Evolutionary conservation across 2,329 filamentous ascomycete genomes (phyloP).

Genomic region (Botrytis pseudocinerea): DNA sequence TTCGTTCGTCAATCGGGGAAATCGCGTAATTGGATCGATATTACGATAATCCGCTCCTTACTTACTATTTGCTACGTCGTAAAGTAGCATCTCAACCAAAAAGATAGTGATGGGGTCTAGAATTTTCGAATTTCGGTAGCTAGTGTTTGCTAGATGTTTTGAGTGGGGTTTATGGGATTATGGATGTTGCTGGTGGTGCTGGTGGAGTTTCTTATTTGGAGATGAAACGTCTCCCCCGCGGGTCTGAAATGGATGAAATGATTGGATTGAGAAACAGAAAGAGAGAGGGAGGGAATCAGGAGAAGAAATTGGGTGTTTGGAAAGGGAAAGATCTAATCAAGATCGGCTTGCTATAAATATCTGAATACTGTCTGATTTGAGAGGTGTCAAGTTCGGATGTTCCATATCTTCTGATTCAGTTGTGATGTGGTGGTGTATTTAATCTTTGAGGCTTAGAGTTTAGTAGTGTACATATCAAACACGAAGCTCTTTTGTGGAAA

Average conservation of each 20-base stretch:
- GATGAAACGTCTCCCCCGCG: neutral
- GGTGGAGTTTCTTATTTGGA: neutral
- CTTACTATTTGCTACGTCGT: neutral
- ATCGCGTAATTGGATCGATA: neutral
- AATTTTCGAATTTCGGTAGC: neutral
- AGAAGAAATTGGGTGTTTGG: neutral
- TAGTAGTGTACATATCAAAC: slow-evolving; percentile 7
- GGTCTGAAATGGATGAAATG: neutral
- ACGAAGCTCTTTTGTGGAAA: slow-evolving; percentile 6
- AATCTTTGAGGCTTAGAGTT: neutral
- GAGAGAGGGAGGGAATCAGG: neutral
- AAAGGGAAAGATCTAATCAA: neutral
- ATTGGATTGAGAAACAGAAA: neutral
- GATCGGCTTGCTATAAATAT: slow-evolving; percentile 16
- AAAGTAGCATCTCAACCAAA: neutral
- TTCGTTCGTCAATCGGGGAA: neutral
- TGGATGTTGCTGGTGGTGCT: neutral
- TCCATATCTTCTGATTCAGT: slow-evolving; percentile 5
- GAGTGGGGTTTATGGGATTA: neutral
- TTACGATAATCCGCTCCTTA: neutral
- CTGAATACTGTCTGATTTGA: slow-evolving; percentile 3
- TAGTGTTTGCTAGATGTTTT: neutral
- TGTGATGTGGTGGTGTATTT: neutral
- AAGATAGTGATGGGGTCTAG: neutral
- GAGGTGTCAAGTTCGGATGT: slow-evolving; percentile 2